A percentile compares a stretch with the other conserved stretches of the same genome.
Conservation (phyloP, 305 asterid species). For the Fraxinus nigra region DNA sequence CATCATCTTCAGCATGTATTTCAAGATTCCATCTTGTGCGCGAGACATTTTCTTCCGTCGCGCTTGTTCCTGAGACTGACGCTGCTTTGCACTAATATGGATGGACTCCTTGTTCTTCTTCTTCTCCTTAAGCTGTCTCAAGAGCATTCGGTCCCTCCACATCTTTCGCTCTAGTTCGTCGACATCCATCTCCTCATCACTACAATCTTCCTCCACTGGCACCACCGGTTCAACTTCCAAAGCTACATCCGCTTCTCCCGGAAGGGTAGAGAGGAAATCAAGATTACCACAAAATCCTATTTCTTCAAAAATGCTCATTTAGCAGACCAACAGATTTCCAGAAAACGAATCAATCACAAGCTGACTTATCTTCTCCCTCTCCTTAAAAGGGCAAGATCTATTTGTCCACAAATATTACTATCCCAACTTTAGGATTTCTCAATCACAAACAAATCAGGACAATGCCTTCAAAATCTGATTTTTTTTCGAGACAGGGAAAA, state of each 20-base stretch:
- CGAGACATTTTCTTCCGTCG: constrained; percentile 72
- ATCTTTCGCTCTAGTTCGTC: constrained; percentile 58
- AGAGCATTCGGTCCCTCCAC: constrained; percentile 53
- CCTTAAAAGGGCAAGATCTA: neutral
- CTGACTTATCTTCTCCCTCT: neutral
- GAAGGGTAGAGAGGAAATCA: constrained; percentile 35
- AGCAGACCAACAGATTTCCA: neutral
- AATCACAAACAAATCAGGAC: neutral
- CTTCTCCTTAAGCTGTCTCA: constrained; percentile 51
- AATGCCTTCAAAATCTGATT: neutral
- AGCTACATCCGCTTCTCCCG: constrained; percentile 29
- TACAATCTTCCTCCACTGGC: constrained; percentile 41
- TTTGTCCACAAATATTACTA: neutral
- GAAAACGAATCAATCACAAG: neutral
- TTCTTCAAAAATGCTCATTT: constrained; percentile 52
- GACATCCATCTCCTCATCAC: constrained; percentile 57
- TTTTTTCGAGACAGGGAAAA: neutral
- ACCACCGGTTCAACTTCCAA: constrained; percentile 32
- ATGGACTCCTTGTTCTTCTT: constrained; percentile 34
- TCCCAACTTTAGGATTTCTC: neutral
- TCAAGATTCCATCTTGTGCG: constrained; percentile 66
- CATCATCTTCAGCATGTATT: constrained; percentile 34
- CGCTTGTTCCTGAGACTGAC: constrained; percentile 57
- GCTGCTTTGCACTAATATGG: constrained; percentile 37
- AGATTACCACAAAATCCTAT: constrained; percentile 48